phyloP scores from a whole-genome alignment of 2,329 filamentous ascomycete species.

The Beauveria medogensis region DNA sequence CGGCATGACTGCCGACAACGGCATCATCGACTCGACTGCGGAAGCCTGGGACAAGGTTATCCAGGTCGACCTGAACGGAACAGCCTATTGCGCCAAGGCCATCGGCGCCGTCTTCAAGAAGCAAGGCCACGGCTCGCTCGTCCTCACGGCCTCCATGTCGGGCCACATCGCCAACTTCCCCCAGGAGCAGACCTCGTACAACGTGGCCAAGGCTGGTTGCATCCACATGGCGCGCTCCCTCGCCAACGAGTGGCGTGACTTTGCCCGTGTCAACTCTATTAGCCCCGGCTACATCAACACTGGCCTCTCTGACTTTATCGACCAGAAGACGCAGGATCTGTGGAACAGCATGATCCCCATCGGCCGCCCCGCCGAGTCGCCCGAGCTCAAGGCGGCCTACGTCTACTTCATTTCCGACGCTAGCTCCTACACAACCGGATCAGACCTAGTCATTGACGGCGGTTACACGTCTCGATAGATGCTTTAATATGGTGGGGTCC shows the following conservation, averaged over 20 bases:
- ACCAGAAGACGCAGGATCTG: slow-evolving; percentile 57
- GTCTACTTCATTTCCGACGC: slow-evolving; percentile 71
- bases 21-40: slow-evolving; percentile 59
- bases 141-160: slow-evolving; percentile 63
- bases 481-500: background rate
- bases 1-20: slow-evolving; percentile 60
- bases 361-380: slow-evolving; percentile 57
- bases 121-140: slow-evolving; percentile 55
- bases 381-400: slow-evolving; percentile 72
- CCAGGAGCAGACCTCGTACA: slow-evolving; percentile 60
- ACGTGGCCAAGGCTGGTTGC: slow-evolving; percentile 53
- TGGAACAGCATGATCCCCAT: slow-evolving; percentile 71
- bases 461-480: slow-evolving; percentile 48
- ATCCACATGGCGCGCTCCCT: slow-evolving; percentile 37
- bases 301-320: slow-evolving; percentile 59
- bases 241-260: slow-evolving; percentile 62
- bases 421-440: slow-evolving; percentile 64
- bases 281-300: slow-evolving; percentile 63
- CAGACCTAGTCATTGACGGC: slow-evolving; percentile 64
- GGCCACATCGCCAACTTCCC: slow-evolving; percentile 65
- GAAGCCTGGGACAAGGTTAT: slow-evolving; percentile 60
- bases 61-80: slow-evolving; percentile 56
- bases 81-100: slow-evolving; percentile 58
- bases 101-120: slow-evolving; percentile 57
- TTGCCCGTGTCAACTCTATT: slow-evolving; percentile 57